These are phyloP conservation scores for Arctium lappa DNA, from an alignment of 129 eudicot genomes.

Conservation along the genomic window DNA sequence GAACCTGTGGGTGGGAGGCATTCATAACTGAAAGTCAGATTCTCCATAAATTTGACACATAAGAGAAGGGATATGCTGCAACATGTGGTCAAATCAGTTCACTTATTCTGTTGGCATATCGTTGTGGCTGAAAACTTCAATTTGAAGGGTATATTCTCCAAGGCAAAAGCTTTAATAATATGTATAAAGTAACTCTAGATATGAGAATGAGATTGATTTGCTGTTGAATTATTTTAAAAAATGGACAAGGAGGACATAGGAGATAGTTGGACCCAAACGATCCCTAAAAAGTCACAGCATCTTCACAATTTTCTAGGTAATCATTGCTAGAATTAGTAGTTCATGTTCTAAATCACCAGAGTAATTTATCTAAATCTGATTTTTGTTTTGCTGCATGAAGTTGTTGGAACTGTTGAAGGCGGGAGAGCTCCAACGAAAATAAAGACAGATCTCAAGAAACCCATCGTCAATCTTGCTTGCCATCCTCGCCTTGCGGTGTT, in stretches of 20 bases:
- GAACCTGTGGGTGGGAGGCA: background rate
- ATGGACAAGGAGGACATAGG: constrained; percentile 11
- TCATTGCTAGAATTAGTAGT: constrained; percentile 14
- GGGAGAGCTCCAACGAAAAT: constrained; percentile 97
- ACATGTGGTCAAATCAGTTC: constrained; percentile 11
- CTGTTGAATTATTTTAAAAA: background rate
- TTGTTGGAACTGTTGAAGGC: constrained; percentile 99
- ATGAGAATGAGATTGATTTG: background rate
- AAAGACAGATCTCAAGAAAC: constrained; percentile 97
- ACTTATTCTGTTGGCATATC: background rate
- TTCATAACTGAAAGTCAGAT: constrained; percentile 6
- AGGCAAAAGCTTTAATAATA: background rate
- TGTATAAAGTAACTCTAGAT: constrained; percentile 4
- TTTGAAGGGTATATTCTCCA: background rate
- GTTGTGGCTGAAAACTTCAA: background rate
- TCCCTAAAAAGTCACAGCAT: constrained; percentile 8
- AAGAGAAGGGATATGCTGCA: constrained; percentile 4
- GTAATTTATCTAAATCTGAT: constrained; percentile 1
- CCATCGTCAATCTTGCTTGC: constrained; percentile 95
- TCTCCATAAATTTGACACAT: constrained; percentile 6
- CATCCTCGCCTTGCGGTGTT: constrained; percentile 94
- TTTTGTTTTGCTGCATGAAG: constrained; percentile 40
- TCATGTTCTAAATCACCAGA: background rate
- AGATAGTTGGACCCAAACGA: background rate
- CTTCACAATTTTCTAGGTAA: background rate